Conservation (phyloP, 768 basidiomycete genomes). For the Tulasnella sp. region DNA sequence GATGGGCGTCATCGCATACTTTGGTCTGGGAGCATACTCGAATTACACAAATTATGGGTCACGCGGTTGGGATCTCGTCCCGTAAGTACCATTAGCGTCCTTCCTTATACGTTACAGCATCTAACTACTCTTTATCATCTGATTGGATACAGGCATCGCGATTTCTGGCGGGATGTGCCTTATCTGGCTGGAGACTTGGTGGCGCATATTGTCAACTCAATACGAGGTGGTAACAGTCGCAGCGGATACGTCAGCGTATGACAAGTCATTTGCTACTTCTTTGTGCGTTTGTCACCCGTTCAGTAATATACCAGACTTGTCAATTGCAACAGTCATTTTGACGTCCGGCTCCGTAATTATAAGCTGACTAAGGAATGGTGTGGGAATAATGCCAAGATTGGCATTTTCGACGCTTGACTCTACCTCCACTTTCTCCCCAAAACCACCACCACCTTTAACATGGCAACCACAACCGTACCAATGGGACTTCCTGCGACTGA, state of each 20-base stretch:
- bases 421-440: neutral
- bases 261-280: neutral
- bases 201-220: slow-evolving; percentile 62
- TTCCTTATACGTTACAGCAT: slow-evolving; percentile 2
- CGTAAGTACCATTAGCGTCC: slow-evolving; percentile 41
- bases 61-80: slow-evolving; percentile 69
- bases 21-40: slow-evolving; percentile 72
- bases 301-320: too few species aligned
- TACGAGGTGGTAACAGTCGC: slow-evolving; percentile 47
- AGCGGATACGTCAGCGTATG: slow-evolving; percentile 25
- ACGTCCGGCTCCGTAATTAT: too few species aligned
- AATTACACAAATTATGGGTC: slow-evolving; percentile 85
- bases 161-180: slow-evolving; percentile 85
- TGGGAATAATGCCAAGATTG: too few species aligned
- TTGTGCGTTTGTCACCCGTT: neutral
- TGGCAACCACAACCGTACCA: neutral
- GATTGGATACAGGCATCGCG: slow-evolving; percentile 57
- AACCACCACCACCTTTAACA: neutral
- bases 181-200: slow-evolving; percentile 73
- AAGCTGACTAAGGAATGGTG: too few species aligned
- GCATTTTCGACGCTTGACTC: too few species aligned
- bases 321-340: too few species aligned
- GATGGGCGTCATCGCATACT: slow-evolving; percentile 57
- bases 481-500: neutral
- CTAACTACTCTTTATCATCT: slow-evolving; percentile 7